Base-by-base conservation (phyloP, 2,329 filamentous ascomycete genomes). In the Epichloe uncinata region DNA sequence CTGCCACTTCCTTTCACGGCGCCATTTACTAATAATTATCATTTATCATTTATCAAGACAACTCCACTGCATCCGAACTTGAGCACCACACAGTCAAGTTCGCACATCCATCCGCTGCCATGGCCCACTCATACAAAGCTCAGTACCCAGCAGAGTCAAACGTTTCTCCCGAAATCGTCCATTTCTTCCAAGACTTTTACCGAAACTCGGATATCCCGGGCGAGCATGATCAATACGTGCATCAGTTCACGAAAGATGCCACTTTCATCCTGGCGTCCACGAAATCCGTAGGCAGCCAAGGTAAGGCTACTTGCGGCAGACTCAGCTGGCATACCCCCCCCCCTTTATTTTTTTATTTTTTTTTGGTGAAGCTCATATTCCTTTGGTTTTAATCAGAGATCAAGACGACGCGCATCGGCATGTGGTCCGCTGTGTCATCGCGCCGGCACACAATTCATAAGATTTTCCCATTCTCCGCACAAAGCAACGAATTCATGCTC, bases 161-260 rank as follows among this genome's bases (percentile, higher is more conserved):
- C 36, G 56, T 61, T 33, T 51, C 59, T 44, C 51, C 56, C 0
- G 55, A 54, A 13, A 56, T 60, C 20, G 53, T 58, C 15, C 36
- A 49, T 12, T 66, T 64, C 50, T 60, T 66, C 20, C 50, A 56
- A 40, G 44, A 52, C 12, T 66, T 66, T 51, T 66, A 62, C 52
- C 49, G 49, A 11, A 52, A 58, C 26, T 65, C 63, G 2, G 64
- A 66, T 46, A 63, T 53, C 0, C 60, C 62, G 0, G 58, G 56
- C 13, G 56, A 53, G 5, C 59, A 62, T 43, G 59, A 64, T 6
- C 45, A 56, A 18, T 66, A 66, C 45, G 60, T 60, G 15, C 51
- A 55, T 18, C 47, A 50, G 42, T 64, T 65, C 48, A 54, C 57
- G 0, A 50, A 52, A 3, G 63, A 65, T 34, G 63, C 63, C 5